These are phyloP conservation scores for Oligophagozyma castellii DNA, from an alignment of 1,139 yeast genomes.

Conservation along the genomic window DNA sequence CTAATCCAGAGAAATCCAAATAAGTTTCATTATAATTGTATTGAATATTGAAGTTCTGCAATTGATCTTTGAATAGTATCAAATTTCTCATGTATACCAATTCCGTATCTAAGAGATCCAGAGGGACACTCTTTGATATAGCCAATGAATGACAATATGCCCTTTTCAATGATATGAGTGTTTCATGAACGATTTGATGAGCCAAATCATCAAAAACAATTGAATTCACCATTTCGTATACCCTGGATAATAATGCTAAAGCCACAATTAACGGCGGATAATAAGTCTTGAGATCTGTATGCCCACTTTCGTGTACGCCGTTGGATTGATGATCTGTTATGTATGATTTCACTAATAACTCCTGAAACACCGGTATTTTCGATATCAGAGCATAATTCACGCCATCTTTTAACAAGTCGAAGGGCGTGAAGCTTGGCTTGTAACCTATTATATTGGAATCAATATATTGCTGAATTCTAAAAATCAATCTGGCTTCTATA, in stretches of 20 bases:
- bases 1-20: slow-evolving; percentile 68
- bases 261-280: slow-evolving; percentile 70
- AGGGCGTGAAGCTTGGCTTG: slow-evolving; percentile 33
- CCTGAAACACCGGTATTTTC: slow-evolving; percentile 4
- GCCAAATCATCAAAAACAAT: slow-evolving; percentile 81
- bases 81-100: slow-evolving; percentile 62
- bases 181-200: slow-evolving; percentile 71
- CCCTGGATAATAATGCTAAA: slow-evolving; percentile 55
- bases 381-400: slow-evolving; percentile 11
- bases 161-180: slow-evolving; percentile 43
- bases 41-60: slow-evolving; percentile 72
- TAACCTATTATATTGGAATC: slow-evolving; percentile 57
- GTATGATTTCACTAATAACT: too few species aligned
- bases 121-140: too few species aligned
- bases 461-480: slow-evolving; percentile 60
- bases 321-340: slow-evolving; percentile 3
- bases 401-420: slow-evolving; percentile 34
- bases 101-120: slow-evolving; percentile 40
- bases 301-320: too few species aligned
- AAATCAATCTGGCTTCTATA: slow-evolving; percentile 65
- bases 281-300: slow-evolving; percentile 24
- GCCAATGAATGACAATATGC: too few species aligned
- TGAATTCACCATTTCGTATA: slow-evolving; percentile 65
- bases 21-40: slow-evolving; percentile 57
- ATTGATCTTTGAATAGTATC: slow-evolving; percentile 53